Percentiles rank a stretch among this genome's conserved stretches.
Evolutionary conservation across 2,329 filamentous ascomycete species (phyloP).

Genomic region (Thielaviopsis euricoi): DNA sequence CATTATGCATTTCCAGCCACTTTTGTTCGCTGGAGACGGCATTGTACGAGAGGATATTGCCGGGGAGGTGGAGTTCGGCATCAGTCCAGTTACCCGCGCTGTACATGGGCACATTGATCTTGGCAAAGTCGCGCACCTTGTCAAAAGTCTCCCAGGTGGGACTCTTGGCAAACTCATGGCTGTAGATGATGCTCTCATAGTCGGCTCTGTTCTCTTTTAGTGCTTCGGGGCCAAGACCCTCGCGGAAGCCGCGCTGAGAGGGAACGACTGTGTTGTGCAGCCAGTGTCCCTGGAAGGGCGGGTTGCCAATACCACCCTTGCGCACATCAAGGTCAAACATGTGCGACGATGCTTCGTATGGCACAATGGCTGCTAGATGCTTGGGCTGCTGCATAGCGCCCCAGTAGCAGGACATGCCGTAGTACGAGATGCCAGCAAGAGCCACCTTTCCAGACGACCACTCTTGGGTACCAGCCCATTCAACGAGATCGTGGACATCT

Average conservation of each 20-base stretch:
- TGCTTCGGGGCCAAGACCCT: slow-evolving; percentile 38
- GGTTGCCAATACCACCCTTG: slow-evolving; percentile 44
- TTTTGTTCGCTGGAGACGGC: slow-evolving; percentile 50
- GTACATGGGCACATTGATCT: slow-evolving; percentile 51
- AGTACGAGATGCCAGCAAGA: slow-evolving; percentile 30
- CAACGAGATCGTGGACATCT: slow-evolving; percentile 17
- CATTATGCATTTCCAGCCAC: slow-evolving; percentile 52
- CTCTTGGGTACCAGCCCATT: slow-evolving; percentile 29
- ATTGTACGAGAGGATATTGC: slow-evolving; percentile 49
- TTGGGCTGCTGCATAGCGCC: slow-evolving; percentile 28
- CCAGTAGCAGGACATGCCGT: slow-evolving; percentile 28
- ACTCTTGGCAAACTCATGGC: neutral
- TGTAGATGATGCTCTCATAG: neutral
- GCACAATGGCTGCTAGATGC: slow-evolving; percentile 28
- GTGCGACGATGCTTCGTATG: slow-evolving; percentile 37
- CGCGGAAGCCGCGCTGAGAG: slow-evolving; percentile 54
- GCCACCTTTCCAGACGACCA: slow-evolving; percentile 32
- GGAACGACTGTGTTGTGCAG: slow-evolving; percentile 49
- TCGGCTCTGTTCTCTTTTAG: slow-evolving; percentile 31
- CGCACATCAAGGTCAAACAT: slow-evolving; percentile 40
- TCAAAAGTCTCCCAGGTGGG: slow-evolving; percentile 21
- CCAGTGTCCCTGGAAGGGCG: slow-evolving; percentile 45
- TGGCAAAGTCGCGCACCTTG: slow-evolving; percentile 48
- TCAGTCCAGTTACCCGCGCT: slow-evolving; percentile 57
- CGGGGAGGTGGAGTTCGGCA: slow-evolving; percentile 50